A percentile compares a stretch with the other conserved stretches of the same genome.
These are phyloP conservation scores for Alternaria consortialis DNA, from an alignment of 2,329 filamentous ascomycete genomes.

Conservation along the genomic window DNA sequence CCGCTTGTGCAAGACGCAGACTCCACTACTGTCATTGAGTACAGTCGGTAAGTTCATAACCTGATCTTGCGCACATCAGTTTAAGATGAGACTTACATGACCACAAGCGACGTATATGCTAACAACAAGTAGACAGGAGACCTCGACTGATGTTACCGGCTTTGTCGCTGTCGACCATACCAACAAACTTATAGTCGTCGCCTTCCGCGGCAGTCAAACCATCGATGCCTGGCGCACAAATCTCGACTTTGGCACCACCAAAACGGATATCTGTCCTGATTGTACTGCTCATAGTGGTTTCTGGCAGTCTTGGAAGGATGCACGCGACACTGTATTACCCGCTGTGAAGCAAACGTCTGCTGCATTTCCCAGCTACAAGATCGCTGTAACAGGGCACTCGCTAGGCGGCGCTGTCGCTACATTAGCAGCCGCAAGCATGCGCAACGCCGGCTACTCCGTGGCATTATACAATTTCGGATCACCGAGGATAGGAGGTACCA, in stretches of 20 bases:
- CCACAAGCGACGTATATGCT: constrained; percentile 5
- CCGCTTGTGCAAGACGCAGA: constrained; percentile 58
- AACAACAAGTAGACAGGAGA: constrained; percentile 18
- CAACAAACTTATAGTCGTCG: constrained; percentile 64
- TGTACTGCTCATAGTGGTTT: constrained; percentile 70
- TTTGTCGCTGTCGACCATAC: constrained; percentile 58
- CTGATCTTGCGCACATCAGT: background rate
- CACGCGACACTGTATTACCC: constrained; percentile 54
- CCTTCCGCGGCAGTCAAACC: constrained; percentile 67
- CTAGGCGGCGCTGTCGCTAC: constrained; percentile 72
- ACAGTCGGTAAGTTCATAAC: constrained; percentile 34
- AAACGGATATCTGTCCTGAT: constrained; percentile 54
- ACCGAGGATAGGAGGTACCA: constrained; percentile 71
- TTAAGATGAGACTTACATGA: background rate
- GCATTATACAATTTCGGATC: constrained; percentile 69
- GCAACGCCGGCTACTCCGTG: constrained; percentile 33
- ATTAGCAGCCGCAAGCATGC: constrained; percentile 64
- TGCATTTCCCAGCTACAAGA: constrained; percentile 61
- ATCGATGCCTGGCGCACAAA: constrained; percentile 71
- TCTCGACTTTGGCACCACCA: constrained; percentile 54
- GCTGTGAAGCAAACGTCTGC: constrained; percentile 57
- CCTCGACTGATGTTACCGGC: constrained; percentile 56
- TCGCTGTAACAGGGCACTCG: constrained; percentile 73
- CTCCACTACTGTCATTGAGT: constrained; percentile 56
- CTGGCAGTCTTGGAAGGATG: constrained; percentile 65